These are phyloP conservation scores for Mimosa pudica DNA, from an alignment of 306 rosid species.

Conservation along the genomic window DNA sequence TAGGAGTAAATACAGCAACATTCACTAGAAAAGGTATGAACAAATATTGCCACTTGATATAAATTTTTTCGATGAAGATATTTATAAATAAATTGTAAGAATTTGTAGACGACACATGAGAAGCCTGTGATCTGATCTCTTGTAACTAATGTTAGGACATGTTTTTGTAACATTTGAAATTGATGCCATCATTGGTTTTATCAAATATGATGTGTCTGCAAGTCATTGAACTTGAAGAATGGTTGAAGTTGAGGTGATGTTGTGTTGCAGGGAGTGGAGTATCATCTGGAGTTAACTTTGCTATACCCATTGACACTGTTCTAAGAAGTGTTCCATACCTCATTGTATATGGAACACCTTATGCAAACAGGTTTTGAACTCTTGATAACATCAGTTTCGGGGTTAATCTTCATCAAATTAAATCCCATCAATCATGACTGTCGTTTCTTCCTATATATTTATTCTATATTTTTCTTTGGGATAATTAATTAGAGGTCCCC, in stretches of 20 bases:
- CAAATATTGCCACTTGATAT: too few relatives aligned
- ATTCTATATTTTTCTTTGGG: background rate
- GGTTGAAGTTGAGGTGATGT: background rate
- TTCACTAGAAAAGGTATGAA: conserved; percentile 82
- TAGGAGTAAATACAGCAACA: conserved; percentile 91
- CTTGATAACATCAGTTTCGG: conserved; percentile 37
- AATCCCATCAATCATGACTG: conserved; percentile 6
- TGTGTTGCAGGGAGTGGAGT: conserved; percentile 73
- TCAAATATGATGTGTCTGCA: too few relatives aligned
- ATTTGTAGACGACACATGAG: too few relatives aligned
- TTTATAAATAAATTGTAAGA: too few relatives aligned
- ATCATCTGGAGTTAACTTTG: conserved; percentile 95
- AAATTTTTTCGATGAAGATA: too few relatives aligned
- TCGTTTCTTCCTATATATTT: background rate
- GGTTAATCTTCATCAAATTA: conserved; percentile 11
- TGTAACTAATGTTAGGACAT: too few relatives aligned
- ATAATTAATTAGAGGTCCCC: too few relatives aligned
- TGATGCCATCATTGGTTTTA: background rate
- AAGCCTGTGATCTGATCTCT: too few relatives aligned
- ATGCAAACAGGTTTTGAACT: conserved; percentile 57
- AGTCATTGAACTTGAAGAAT: background rate
- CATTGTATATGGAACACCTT: conserved; percentile 89
- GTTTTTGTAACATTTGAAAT: too few relatives aligned
- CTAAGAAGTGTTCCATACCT: conserved; percentile 80
- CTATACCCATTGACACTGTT: conserved; percentile 82